Percentiles rank a stretch among this genome's conserved stretches.
phyloP scores from a whole-genome alignment of 2,329 filamentous ascomycete genomes.

The Beauveria sp. region DNA sequence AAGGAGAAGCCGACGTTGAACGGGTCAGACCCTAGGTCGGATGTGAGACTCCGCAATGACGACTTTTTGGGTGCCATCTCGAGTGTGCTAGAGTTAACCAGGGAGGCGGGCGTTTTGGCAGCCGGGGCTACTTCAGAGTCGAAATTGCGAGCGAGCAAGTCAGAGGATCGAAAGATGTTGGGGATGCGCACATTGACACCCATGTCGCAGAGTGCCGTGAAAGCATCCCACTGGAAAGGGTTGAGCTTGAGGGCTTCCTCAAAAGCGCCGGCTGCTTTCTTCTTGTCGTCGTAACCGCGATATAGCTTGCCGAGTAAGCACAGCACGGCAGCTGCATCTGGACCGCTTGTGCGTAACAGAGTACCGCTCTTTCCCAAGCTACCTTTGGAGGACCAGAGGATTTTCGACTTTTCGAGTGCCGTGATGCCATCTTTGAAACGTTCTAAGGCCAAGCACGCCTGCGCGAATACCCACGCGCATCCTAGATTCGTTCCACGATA shows the following conservation, averaged over 20 bases:
- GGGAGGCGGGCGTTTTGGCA: slow-evolving; percentile 26
- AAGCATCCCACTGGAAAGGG: slow-evolving; percentile 98
- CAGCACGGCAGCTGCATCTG: slow-evolving; percentile 72
- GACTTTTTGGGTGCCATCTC: slow-evolving; percentile 37
- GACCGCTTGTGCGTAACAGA: slow-evolving; percentile 58
- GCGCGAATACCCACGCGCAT: slow-evolving; percentile 86
- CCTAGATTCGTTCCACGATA: slow-evolving; percentile 70
- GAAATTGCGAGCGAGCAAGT: slow-evolving; percentile 41
- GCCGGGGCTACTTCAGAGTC: slow-evolving; percentile 30
- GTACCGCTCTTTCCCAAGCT: slow-evolving; percentile 79
- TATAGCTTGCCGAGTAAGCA: slow-evolving; percentile 85
- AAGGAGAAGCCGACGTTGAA: slow-evolving; percentile 40
- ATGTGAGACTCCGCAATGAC: slow-evolving; percentile 29
- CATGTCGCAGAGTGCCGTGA: slow-evolving; percentile 80
- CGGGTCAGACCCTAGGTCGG: slow-evolving; percentile 37
- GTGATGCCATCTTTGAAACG: slow-evolving; percentile 73
- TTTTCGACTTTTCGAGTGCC: slow-evolving; percentile 74
- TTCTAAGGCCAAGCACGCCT: slow-evolving; percentile 74
- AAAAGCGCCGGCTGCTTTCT: slow-evolving; percentile 77
- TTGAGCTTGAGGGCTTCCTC: slow-evolving; percentile 84
- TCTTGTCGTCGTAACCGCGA: slow-evolving; percentile 71
- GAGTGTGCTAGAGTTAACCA: slow-evolving; percentile 21
- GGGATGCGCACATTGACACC: slow-evolving; percentile 71
- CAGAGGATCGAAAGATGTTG: slow-evolving; percentile 77
- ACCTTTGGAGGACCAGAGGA: slow-evolving; percentile 67